phyloP scores from a whole-genome alignment of 2,329 filamentous ascomycete species.

The Acephala macrosclerotiorum region DNA sequence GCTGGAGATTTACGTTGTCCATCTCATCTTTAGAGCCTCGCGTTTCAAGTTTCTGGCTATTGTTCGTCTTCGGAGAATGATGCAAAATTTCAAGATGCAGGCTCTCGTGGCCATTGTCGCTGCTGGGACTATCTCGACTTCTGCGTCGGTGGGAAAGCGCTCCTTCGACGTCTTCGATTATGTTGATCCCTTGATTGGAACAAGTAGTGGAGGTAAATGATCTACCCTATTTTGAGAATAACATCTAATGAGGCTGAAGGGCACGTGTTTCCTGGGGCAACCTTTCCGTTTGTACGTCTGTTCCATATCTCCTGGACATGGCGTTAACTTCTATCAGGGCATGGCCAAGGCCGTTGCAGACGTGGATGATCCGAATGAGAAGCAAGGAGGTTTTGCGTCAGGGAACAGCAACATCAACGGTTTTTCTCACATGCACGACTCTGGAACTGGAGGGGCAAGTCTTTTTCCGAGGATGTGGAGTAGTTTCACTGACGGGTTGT shows the following conservation, averaged over 20 bases:
- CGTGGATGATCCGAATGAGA: slow-evolving; percentile 55
- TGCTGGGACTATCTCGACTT: background rate
- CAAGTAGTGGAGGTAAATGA: slow-evolving; percentile 55
- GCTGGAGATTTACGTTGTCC: background rate
- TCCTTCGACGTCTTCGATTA: slow-evolving; percentile 48
- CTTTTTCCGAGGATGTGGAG: background rate
- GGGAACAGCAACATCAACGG: slow-evolving; percentile 49
- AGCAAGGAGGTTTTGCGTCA: slow-evolving; percentile 63
- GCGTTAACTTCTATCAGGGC: slow-evolving; percentile 47
- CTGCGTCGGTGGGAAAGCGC: background rate
- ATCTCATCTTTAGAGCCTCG: background rate
- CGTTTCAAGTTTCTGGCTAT: background rate
- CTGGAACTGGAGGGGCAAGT: slow-evolving; percentile 51
- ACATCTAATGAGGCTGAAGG: slow-evolving; percentile 26
- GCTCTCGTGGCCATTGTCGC: background rate
- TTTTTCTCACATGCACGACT: slow-evolving; percentile 51
- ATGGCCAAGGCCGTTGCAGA: slow-evolving; percentile 60
- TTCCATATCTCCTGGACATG: background rate
- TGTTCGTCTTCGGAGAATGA: background rate
- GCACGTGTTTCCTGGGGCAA: slow-evolving; percentile 64
- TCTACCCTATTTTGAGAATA: background rate
- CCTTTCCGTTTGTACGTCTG: slow-evolving; percentile 54
- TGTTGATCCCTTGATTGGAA: slow-evolving; percentile 62
- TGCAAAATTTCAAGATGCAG: background rate
- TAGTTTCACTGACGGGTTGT: background rate